Evolutionary conservation across 352 stramenopile genomes (phyloP).

Genomic region (Thalassiosira allenii): DNA sequence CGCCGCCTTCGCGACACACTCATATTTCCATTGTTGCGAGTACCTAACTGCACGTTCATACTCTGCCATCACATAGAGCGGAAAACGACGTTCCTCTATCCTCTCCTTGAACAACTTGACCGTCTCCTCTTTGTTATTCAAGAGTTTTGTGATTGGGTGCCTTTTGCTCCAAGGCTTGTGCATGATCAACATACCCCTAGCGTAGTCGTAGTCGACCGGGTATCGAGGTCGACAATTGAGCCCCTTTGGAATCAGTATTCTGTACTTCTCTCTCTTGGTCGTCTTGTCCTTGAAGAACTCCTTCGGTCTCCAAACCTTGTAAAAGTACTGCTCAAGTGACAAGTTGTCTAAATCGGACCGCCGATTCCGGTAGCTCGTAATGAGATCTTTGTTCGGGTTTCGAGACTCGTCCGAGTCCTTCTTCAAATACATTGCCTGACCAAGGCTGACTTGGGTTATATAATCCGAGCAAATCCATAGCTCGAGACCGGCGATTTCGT

Average conservation of each 20-base stretch:
- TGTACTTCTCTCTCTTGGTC: background rate
- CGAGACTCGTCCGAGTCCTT: background rate
- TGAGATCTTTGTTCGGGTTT: background rate
- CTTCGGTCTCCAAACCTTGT: constrained; percentile 16
- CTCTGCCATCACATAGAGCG: constrained; percentile 4
- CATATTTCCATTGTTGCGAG: constrained; percentile 3
- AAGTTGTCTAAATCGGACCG: background rate
- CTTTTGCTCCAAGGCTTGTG: constrained; percentile 12
- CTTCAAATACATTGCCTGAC: background rate
- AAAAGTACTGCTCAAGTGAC: constrained; percentile 28
- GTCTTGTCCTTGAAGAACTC: constrained; percentile 2
- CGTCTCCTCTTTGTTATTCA: constrained; percentile 13
- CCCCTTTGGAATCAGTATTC: constrained; percentile 8
- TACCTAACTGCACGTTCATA: constrained; percentile 29
- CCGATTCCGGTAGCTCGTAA: constrained; percentile 1
- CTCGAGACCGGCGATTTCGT: constrained; percentile 23
- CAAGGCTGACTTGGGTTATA: background rate
- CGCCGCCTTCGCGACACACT: background rate
- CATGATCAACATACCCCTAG: constrained; percentile 6
- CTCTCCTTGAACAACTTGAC: constrained; percentile 23
- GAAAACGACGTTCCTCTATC: constrained; percentile 16
- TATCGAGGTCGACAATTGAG: constrained; percentile 5
- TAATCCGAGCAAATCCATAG: constrained; percentile 8
- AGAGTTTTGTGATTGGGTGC: background rate
- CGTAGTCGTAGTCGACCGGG: constrained; percentile 10